phyloP scores from a whole-genome alignment of 805 yeast species.

The Candida sanyiensis region DNA sequence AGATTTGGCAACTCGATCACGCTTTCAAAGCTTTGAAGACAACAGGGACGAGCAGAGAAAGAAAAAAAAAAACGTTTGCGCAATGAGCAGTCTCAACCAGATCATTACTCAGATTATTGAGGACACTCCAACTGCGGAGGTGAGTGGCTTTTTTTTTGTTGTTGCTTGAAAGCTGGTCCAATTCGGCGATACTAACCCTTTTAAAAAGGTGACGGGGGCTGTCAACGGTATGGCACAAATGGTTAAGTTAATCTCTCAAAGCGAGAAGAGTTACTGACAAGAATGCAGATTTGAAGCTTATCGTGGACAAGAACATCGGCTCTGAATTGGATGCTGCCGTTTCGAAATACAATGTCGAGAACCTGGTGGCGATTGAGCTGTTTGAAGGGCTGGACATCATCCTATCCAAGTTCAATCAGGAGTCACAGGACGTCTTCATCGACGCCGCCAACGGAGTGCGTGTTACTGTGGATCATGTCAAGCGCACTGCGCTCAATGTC shows the following conservation, averaged over 20 bases:
- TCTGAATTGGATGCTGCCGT: conserved; percentile 32
- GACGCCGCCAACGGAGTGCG: conserved; percentile 45
- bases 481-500: conserved; percentile 44
- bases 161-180: too few relatives aligned
- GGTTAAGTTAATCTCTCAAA: background rate
- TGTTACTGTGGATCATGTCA: conserved; percentile 55
- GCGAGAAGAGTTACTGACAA: conserved; percentile 1
- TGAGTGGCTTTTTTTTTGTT: conserved; percentile 20
- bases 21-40: too few relatives aligned
- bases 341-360: conserved; percentile 36
- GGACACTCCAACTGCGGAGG: conserved; percentile 57
- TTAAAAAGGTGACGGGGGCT: conserved; percentile 25
- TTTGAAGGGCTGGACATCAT: conserved; percentile 32
- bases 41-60: too few relatives aligned
- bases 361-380: conserved; percentile 28
- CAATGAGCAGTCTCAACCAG: conserved; percentile 13
- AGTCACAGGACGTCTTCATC: conserved; percentile 42
- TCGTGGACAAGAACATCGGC: conserved; percentile 36
- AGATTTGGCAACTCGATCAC: background rate
- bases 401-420: conserved; percentile 44
- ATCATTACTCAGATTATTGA: conserved; percentile 28
- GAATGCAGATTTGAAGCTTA: conserved; percentile 34
- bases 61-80: too few relatives aligned
- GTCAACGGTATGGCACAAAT: conserved; percentile 26
- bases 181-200: conserved; percentile 4